A percentile compares a stretch with the other conserved stretches of the same genome.
phyloP scores from a whole-genome alignment of 176 grass and related monocot genomes.

The Carex pumila region DNA sequence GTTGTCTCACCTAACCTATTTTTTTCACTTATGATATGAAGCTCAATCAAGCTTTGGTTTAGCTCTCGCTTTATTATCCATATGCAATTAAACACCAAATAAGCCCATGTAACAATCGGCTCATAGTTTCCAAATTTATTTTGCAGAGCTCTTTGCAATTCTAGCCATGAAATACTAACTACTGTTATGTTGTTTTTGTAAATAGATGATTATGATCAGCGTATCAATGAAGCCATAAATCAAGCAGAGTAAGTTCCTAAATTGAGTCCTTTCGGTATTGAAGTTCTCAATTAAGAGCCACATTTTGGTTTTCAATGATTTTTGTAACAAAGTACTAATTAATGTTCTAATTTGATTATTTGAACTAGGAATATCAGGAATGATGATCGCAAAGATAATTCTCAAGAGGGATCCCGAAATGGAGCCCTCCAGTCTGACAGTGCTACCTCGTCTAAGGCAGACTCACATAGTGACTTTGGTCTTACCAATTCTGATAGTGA shows the following conservation, averaged over 20 bases:
- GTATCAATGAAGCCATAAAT: conserved; percentile 75
- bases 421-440: conserved; percentile 4
- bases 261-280: background rate
- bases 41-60: background rate
- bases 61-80: background rate
- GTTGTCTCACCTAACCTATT: background rate
- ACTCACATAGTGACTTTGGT: background rate
- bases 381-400: background rate
- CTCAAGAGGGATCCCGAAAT: background rate
- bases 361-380: background rate
- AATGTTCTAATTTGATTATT: background rate
- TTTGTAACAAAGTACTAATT: background rate
- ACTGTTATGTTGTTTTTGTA: conserved; percentile 22
- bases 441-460: background rate
- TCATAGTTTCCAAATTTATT: background rate
- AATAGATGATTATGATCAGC: conserved; percentile 75
- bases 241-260: conserved; percentile 43
- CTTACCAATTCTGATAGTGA: background rate
- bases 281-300: background rate
- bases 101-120: background rate
- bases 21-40: background rate
- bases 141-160: conserved; percentile 13
- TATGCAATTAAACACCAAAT: background rate
- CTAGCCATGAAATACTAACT: background rate
- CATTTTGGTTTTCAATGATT: background rate